A percentile compares a stretch with the other conserved stretches of the same genome.
phyloP scores from a whole-genome alignment of 257 asterid genomes.

The Linaria vulgaris region DNA sequence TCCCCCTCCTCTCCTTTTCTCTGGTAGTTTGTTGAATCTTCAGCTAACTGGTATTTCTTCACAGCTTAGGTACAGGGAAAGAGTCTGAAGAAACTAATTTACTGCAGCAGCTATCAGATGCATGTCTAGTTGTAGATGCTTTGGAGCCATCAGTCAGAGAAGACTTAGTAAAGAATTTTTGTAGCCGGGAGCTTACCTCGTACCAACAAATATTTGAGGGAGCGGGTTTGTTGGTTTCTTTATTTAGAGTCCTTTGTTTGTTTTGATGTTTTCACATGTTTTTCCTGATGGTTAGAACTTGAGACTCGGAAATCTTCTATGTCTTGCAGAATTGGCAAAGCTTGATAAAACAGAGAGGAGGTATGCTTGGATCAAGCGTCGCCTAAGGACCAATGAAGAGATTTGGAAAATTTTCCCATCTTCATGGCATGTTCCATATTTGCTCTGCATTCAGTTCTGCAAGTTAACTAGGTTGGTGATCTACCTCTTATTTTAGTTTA shows the following conservation, averaged over 20 bases:
- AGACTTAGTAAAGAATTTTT: slow-evolving; percentile 83
- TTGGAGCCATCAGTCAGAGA: slow-evolving; percentile 98
- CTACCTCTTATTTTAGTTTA: slow-evolving; percentile 24
- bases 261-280: slow-evolving; percentile 19
- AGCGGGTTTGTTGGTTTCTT: slow-evolving; percentile 60
- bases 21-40: slow-evolving; percentile 12
- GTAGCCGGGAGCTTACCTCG: slow-evolving; percentile 92
- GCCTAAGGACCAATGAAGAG: slow-evolving; percentile 90
- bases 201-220: slow-evolving; percentile 98
- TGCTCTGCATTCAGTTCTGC: slow-evolving; percentile 98
- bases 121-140: slow-evolving; percentile 97
- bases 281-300: slow-evolving; percentile 26
- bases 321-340: slow-evolving; percentile 72
- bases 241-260: slow-evolving; percentile 15
- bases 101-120: slow-evolving; percentile 91
- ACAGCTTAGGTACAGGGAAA: slow-evolving; percentile 97
- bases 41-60: slow-evolving; percentile 23
- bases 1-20: slow-evolving; percentile 11
- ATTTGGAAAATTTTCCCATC: slow-evolving; percentile 93
- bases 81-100: slow-evolving; percentile 85
- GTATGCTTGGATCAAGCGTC: slow-evolving; percentile 96
- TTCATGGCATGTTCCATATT: slow-evolving; percentile 90
- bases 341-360: slow-evolving; percentile 93
- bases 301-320: slow-evolving; percentile 27
- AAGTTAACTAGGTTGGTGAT: slow-evolving; percentile 83